Conservation (phyloP, 495 filamentous ascomycete genomes). For the Tetracladium setigerum region DNA sequence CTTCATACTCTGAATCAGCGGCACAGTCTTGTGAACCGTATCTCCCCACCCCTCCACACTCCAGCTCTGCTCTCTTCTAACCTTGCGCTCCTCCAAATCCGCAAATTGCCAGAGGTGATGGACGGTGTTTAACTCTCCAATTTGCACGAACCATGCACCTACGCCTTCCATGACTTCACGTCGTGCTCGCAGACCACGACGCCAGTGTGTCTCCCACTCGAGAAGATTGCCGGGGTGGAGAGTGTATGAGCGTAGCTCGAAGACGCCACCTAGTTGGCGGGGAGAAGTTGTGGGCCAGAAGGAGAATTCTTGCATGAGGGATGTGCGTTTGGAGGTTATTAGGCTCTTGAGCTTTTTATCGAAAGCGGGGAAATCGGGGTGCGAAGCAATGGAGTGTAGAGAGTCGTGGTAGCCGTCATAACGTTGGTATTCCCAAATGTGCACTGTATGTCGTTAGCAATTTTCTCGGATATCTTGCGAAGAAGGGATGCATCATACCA, state of each 20-base stretch:
- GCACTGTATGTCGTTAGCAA: conserved; percentile 45
- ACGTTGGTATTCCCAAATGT: conserved; percentile 99
- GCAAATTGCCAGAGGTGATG: conserved; percentile 99
- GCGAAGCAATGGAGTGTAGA: conserved; percentile 68
- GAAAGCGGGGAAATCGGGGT: conserved; percentile 76
- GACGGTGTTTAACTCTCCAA: conserved; percentile 94
- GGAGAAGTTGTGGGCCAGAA: conserved; percentile 98
- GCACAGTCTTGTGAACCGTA: conserved; percentile 97
- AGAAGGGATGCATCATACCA: conserved; percentile 47
- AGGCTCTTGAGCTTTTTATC: conserved; percentile 71
- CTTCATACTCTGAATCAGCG: conserved; percentile 93
- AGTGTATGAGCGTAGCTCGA: conserved; percentile 96
- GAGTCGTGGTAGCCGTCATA: conserved; percentile 95
- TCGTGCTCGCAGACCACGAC: conserved; percentile 80
- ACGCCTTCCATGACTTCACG: conserved; percentile 98
- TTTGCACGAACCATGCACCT: conserved; percentile 97
- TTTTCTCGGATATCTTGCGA: neutral
- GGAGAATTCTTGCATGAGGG: conserved; percentile 98
- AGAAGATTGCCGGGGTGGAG: conserved; percentile 90
- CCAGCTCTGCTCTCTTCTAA: conserved; percentile 92
- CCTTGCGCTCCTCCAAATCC: conserved; percentile 86
- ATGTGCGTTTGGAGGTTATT: conserved; percentile 75
- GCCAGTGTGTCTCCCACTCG: conserved; percentile 98
- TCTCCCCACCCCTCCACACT: conserved; percentile 92
- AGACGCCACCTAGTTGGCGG: conserved; percentile 81